Evolutionary conservation across 177 flowering plant species (phyloP).

Genomic region (Vitis hybrid): DNA sequence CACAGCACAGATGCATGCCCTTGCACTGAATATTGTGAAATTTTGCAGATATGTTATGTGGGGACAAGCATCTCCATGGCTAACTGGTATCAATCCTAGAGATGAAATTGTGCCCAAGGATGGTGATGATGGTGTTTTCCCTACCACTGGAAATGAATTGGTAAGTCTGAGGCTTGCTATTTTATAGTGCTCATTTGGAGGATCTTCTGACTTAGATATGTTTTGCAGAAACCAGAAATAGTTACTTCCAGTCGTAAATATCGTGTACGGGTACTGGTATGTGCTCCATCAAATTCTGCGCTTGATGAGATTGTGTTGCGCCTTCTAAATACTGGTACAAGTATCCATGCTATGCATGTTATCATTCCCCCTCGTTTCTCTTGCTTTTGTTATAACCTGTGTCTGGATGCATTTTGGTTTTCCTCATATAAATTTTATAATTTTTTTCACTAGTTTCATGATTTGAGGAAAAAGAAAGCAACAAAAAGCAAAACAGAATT

Average conservation of each 20-base stretch:
- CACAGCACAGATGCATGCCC: no score
- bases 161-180: constrained; percentile 33
- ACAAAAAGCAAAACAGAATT: neutral
- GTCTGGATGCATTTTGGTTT: neutral
- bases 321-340: constrained; percentile 61
- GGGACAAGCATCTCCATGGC: constrained; percentile 89
- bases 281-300: constrained; percentile 99
- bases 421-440: neutral
- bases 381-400: neutral
- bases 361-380: neutral
- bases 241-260: constrained; percentile 81
- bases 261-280: constrained; percentile 90
- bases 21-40: neutral
- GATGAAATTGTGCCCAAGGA: constrained; percentile 74
- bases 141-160: constrained; percentile 84
- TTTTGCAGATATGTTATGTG: constrained; percentile 66
- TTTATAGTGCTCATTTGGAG: neutral
- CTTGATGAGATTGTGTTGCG: constrained; percentile 97
- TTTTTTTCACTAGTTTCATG: neutral
- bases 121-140: constrained; percentile 95
- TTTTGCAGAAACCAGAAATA: constrained; percentile 85
- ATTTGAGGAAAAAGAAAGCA: neutral
- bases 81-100: constrained; percentile 67
- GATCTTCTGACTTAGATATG: constrained; percentile 11
- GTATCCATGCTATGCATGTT: constrained; percentile 9